A percentile compares a stretch with the other conserved stretches of the same genome.
These are phyloP conservation scores for Cytospora schulzeri DNA, from an alignment of 2,329 filamentous ascomycete genomes.

Conservation along the genomic window DNA sequence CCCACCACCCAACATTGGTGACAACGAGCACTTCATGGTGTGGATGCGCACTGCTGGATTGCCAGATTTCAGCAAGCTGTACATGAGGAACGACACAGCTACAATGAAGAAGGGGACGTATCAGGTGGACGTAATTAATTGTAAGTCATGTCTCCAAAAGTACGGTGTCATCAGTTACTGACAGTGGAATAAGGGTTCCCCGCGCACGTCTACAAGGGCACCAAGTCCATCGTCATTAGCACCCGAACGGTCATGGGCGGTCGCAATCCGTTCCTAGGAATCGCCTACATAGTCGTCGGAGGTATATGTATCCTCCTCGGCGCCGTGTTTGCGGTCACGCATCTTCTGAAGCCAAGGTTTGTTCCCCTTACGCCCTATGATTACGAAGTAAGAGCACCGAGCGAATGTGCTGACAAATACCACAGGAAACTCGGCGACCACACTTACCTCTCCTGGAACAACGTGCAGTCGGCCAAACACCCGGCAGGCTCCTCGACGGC, in stretches of 20 bases:
- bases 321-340: slow-evolving; percentile 82
- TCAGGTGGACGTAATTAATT: slow-evolving; percentile 72
- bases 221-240: slow-evolving; percentile 86
- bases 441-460: slow-evolving; percentile 96
- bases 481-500: slow-evolving; percentile 45
- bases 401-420: slow-evolving; percentile 20
- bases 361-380: slow-evolving; percentile 34
- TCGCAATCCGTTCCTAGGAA: slow-evolving; percentile 92
- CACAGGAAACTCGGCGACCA: slow-evolving; percentile 93
- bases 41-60: slow-evolving; percentile 98
- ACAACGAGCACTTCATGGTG: slow-evolving; percentile 87
- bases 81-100: slow-evolving; percentile 74
- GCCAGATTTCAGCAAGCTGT: slow-evolving; percentile 92
- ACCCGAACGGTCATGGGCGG: slow-evolving; percentile 93
- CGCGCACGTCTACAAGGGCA: slow-evolving; percentile 76
- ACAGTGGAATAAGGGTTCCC: slow-evolving; percentile 68
- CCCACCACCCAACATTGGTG: slow-evolving; percentile 70
- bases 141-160: slow-evolving; percentile 56
- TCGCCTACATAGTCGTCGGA: slow-evolving; percentile 92
- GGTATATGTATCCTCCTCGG: slow-evolving; percentile 91
- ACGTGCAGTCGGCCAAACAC: slow-evolving; percentile 49
- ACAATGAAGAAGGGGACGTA: slow-evolving; percentile 74
- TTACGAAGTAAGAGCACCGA: not conserved
- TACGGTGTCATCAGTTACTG: slow-evolving; percentile 19
- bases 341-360: slow-evolving; percentile 87